These are phyloP conservation scores for Massariosphaeria phaeospora DNA, from an alignment of 495 filamentous ascomycete genomes.

Conservation along the genomic window DNA sequence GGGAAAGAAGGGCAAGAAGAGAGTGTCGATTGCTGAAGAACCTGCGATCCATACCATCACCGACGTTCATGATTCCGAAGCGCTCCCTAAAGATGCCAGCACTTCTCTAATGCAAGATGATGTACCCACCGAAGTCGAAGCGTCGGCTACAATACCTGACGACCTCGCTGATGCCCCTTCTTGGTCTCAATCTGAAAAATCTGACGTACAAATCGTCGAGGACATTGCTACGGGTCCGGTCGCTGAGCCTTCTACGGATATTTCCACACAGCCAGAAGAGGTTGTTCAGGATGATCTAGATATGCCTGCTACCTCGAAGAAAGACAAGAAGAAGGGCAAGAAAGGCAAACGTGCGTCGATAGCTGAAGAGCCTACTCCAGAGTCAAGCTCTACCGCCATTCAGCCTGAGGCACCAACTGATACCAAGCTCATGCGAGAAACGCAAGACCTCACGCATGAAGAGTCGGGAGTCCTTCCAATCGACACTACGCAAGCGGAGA, in stretches of 20 bases:
- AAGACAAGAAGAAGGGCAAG: slow-evolving; percentile 22
- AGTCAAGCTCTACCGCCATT: slow-evolving; percentile 2
- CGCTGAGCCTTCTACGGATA: too few relatives aligned
- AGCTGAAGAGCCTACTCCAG: background rate
- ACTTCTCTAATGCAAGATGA: background rate
- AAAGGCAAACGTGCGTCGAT: slow-evolving; percentile 8
- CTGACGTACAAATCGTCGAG: too few relatives aligned
- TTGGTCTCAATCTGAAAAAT: too few relatives aligned
- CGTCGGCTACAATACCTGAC: background rate
- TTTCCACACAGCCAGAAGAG: too few relatives aligned
- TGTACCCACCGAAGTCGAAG: background rate
- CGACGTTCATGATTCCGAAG: background rate
- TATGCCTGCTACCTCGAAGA: background rate
- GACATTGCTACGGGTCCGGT: too few relatives aligned
- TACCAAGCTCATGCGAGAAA: too few relatives aligned
- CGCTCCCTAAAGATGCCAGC: background rate
- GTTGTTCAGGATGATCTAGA: background rate
- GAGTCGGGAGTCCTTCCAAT: too few relatives aligned
- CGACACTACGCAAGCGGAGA: too few relatives aligned
- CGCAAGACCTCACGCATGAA: too few relatives aligned
- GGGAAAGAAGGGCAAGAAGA: slow-evolving; percentile 20
- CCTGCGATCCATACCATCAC: background rate
- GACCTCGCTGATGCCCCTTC: too few relatives aligned
- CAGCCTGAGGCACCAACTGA: too few relatives aligned
- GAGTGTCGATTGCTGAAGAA: slow-evolving; percentile 13